Percentiles rank a stretch among this genome's conserved stretches.
phyloP scores from a whole-genome alignment of 768 basidiomycete species.

The Amylocystis lapponica region DNA sequence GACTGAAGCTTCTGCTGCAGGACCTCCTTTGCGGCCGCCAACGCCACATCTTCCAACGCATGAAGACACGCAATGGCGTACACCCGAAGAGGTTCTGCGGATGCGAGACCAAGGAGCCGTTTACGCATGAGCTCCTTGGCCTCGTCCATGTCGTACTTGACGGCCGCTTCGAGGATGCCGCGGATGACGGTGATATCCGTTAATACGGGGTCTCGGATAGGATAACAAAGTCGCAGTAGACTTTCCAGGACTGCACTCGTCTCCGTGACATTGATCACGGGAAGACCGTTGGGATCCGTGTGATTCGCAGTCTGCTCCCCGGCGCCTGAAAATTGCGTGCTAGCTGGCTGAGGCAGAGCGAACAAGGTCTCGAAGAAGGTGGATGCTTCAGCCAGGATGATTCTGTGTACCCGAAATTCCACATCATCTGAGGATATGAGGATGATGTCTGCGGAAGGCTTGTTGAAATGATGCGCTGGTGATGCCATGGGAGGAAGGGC shows the following conservation, averaged over 20 bases:
- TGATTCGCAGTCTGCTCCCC: too few species aligned
- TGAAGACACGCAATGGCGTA: slow-evolving; percentile 31
- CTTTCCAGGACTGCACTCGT: slow-evolving; percentile 5
- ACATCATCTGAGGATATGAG: slow-evolving; percentile 20
- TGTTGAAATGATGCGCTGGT: slow-evolving; percentile 32
- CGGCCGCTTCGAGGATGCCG: slow-evolving; percentile 16
- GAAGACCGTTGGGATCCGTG: background rate
- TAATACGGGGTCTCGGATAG: slow-evolving; percentile 20
- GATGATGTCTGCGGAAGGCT: slow-evolving; percentile 22
- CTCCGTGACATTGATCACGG: slow-evolving; percentile 1
- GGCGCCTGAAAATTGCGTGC: too few species aligned
- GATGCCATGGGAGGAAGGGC: too few species aligned
- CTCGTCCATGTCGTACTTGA: slow-evolving; percentile 21
- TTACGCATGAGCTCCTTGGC: slow-evolving; percentile 3
- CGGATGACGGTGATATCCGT: background rate
- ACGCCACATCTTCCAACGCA: slow-evolving; percentile 25
- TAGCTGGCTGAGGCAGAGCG: slow-evolving; percentile 39
- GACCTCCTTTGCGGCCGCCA: slow-evolving; percentile 6
- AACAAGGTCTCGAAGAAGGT: slow-evolving; percentile 53
- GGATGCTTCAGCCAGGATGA: slow-evolving; percentile 44
- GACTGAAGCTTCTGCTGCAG: background rate
- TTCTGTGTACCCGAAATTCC: slow-evolving; percentile 19
- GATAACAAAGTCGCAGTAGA: slow-evolving; percentile 26
- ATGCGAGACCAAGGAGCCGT: background rate
- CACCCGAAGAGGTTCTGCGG: slow-evolving; percentile 20